Base-by-base conservation (phyloP, 768 basidiomycete species). In the Phaeotremella skinneri region DNA sequence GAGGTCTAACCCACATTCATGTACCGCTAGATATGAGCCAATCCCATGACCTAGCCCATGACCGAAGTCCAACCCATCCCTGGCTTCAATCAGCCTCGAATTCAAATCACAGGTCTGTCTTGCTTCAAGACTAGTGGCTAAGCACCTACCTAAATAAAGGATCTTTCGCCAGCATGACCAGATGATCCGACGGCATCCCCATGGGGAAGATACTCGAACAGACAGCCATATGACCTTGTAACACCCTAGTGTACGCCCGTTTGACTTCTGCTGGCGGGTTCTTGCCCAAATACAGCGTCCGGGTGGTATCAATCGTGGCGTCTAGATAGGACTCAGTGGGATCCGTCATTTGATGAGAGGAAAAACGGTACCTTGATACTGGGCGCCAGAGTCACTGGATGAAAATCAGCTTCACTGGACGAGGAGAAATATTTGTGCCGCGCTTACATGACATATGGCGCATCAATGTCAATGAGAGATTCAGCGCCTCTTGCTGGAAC, bases 201-300 rank as follows among this genome's bases (percentile, higher is more conserved):
- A 87, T 85, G 20, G 94, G 96, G 80, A 94, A 99, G 27, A 91
- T 81, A 3, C 89, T 87, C 62, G 82, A 84, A 77, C 93, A 91
- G 68, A 97, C 89, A 25, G 90, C 90, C 64, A 98, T 94, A 79
- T 99, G 96, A 6, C 93, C 94, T 78, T 99, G 96, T 57, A 99
- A 76, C 42, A 98, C 96, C 47, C 91, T 82, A 29, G 96, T 99
- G 78, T 86, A 99, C 1, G 94, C 91, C 64, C 92, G 88, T 73
- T 85, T 87, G 54, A 73, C 49, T 74, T 90, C 86, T 62, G 90
- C 87, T n/a, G 81, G 60, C n/a, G 87, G 85, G 5, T 89, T 89
- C n/a, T 85, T 83, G 41, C 91, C 91, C 70, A 93, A 90, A 79
- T 91, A 75, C 52, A 75, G 37, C 0, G 79, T 80, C 27, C 81